Percentiles rank a stretch among this genome's conserved stretches.
These are phyloP conservation scores for Bondarzewia mesenterica DNA, from an alignment of 1,284 basidiomycete genomes.

Conservation along the genomic window DNA sequence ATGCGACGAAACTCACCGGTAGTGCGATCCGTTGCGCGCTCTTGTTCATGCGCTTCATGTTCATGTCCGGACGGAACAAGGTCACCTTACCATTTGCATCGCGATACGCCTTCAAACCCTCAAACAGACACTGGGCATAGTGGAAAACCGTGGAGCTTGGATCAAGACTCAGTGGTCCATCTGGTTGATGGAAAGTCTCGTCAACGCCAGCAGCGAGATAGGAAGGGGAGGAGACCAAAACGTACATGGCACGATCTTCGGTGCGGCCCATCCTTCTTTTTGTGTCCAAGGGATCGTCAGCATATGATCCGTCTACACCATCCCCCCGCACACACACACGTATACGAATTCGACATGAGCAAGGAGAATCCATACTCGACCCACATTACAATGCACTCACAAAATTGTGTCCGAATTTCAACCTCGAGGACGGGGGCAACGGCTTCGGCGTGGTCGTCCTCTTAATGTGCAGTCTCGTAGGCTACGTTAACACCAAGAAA, in stretches of 20 bases:
- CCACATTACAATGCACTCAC: too few relatives aligned
- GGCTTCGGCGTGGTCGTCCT: not conserved
- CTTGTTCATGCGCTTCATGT: slow-evolving; percentile 89
- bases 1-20: slow-evolving; percentile 44
- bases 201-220: not conserved
- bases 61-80: slow-evolving; percentile 96
- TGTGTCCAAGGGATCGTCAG: slow-evolving; percentile 76
- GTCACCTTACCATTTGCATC: slow-evolving; percentile 74
- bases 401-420: slow-evolving; percentile 2
- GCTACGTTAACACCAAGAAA: not conserved
- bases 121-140: slow-evolving; percentile 88
- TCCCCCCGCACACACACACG: not conserved
- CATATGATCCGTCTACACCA: slow-evolving; percentile 87
- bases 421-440: not conserved
- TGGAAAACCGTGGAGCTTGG: slow-evolving; percentile 89
- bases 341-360: not conserved
- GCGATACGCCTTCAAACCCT: slow-evolving; percentile 95
- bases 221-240: not conserved
- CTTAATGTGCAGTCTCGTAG: not conserved
- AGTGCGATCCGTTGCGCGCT: slow-evolving; percentile 71
- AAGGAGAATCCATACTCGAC: too few relatives aligned
- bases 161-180: slow-evolving; percentile 68
- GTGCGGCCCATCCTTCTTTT: slow-evolving; percentile 72
- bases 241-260: slow-evolving; percentile 77
- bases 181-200: slow-evolving; percentile 20